A percentile compares a stretch with the other conserved stretches of the same genome.
Evolutionary conservation across 1,284 basidiomycete genomes (phyloP).

Genomic region (Thelephora terrestris): DNA sequence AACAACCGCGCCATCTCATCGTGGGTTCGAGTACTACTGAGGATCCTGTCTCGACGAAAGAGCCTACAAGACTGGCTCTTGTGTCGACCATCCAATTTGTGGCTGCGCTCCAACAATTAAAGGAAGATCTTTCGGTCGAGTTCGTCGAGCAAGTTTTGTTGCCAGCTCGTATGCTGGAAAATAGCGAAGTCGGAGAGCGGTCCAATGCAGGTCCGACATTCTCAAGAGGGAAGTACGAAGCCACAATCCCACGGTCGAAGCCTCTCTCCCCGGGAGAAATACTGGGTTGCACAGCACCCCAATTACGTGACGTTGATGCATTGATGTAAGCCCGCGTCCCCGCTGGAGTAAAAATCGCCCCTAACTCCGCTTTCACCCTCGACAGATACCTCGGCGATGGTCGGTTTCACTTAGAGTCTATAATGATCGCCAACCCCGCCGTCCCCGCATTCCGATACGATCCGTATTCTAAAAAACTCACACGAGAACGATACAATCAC

Average conservation of each 20-base stretch:
- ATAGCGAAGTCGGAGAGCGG: neutral
- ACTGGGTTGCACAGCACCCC: conserved; percentile 93
- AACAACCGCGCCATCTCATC: conserved; percentile 38
- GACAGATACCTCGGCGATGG: conserved; percentile 93
- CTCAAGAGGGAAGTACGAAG: conserved; percentile 65
- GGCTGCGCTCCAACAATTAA: conserved; percentile 79
- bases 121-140: conserved; percentile 58
- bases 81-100: conserved; percentile 97
- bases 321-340: conserved; percentile 52
- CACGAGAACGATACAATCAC: conserved; percentile 88
- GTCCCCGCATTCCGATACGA: conserved; percentile 97
- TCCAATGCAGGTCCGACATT: conserved; percentile 18
- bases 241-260: conserved; percentile 81
- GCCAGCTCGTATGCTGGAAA: conserved; percentile 12
- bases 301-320: conserved; percentile 72
- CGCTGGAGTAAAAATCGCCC: neutral
- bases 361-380: conserved; percentile 6
- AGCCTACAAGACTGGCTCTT: conserved; percentile 69
- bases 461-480: conserved; percentile 96
- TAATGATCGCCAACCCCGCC: conserved; percentile 98
- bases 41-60: conserved; percentile 11
- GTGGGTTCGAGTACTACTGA: conserved; percentile 31
- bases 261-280: conserved; percentile 96
- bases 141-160: conserved; percentile 10
- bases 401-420: conserved; percentile 94